Evolutionary conservation across 2,329 filamentous ascomycete genomes (phyloP), one percentile per base, ranked within the genome.

Genomic region (Cytospora piceicola): DNA sequence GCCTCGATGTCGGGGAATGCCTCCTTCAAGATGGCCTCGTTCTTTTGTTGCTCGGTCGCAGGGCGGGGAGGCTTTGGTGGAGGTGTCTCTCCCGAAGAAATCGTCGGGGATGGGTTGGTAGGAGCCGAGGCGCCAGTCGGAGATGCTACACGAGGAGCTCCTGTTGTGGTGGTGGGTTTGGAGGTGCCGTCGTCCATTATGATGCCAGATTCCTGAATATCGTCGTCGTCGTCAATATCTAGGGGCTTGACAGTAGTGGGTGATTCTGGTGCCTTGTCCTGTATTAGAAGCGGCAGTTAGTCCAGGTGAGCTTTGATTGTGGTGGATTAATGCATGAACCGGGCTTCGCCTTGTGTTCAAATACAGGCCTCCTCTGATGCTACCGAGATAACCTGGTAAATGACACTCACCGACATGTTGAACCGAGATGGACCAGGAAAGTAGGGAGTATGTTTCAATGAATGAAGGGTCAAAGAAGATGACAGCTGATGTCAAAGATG

Each of bases 41-140:
- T 93, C 80, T 96, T 91, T 77, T 96, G 90, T 67, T 90, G 85
- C 69, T 95, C 90, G 69, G 87, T 92, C 73, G 92, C 74, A 56
- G 94, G 94, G 66, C 94, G 88, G 39, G 93, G 93, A 36, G 94
- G 94, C 80, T 97, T 96, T 51, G 90, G 85, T 15, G 93, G 93
- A 29, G 89, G 78, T 24, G 72, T 73, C 57, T 81, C 77, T 12
- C 46, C 46, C 27, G 77, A 76, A 36, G 75, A 70, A 30, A 79
- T 72, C 57, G 78, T 69, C 14, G 63, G 46, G 12, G 56, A 34
- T 22, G 63, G 51, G 42, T 57, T 57, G 22, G 73, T 60, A 39
- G 73, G 66, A n/a, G 71, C 62, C 15, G 72, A 34, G 29, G 69
- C 53, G 24, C 58, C 54, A 12, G 65, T 72, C 54, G 72, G 68